A percentile compares a stretch with the other conserved stretches of the same genome.
Evolutionary conservation across 139 green algal species (phyloP).

Genomic region (Klebsormidium nitens): DNA sequence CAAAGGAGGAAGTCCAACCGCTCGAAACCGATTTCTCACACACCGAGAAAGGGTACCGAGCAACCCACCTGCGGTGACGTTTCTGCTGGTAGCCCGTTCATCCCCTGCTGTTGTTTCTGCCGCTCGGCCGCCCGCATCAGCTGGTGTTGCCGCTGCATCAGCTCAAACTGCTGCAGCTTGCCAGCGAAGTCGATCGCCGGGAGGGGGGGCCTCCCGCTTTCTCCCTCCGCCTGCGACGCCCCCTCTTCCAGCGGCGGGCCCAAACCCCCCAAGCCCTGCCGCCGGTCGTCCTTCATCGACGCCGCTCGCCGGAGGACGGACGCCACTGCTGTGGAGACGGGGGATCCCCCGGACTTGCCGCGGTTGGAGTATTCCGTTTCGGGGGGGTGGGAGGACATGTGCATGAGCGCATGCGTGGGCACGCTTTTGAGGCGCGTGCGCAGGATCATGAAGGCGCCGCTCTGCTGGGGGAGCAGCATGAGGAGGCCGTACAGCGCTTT

Average conservation of each 20-base stretch:
- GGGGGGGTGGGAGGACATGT: background rate
- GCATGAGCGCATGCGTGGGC: constrained; percentile 13
- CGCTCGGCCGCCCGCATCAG: background rate
- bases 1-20: too few species aligned
- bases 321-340: background rate
- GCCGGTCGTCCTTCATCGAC: background rate
- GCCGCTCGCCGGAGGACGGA: too few species aligned
- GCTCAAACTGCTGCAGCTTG: constrained; percentile 21
- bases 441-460: constrained; percentile 61
- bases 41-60: too few species aligned
- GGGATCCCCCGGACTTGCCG: background rate
- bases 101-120: constrained; percentile 1
- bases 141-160: constrained; percentile 11
- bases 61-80: too few species aligned
- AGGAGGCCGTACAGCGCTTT: constrained; percentile 78
- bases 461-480: constrained; percentile 82
- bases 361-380: too few species aligned
- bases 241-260: background rate
- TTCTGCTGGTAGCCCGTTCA: too few species aligned
- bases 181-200: constrained; percentile 10
- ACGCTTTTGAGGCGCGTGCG: constrained; percentile 32
- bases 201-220: too few species aligned
- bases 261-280: background rate
- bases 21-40: too few species aligned
- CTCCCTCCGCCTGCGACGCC: too few species aligned